Evolutionary conservation across 1,139 yeast species (phyloP), one percentile per base, ranked within the genome.

Genomic region (Pichia sp.): DNA sequence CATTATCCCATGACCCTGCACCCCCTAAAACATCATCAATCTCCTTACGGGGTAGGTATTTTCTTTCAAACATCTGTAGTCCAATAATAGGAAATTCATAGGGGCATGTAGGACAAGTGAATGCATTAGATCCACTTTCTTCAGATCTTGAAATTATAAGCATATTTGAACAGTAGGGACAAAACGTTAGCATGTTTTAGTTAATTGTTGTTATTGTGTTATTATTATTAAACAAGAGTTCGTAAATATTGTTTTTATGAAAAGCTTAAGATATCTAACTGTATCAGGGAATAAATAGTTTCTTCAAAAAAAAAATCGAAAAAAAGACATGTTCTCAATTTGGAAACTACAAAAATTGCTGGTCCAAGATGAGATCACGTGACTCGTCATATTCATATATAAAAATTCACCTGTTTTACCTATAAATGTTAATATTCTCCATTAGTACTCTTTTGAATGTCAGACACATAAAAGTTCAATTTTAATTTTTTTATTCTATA

Each of bases 1-100:
- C 98, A 63, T 92, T 90, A 65, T 92, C 98, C 98, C 98, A 92
- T 3, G 97, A 95, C 26, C 96, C 97, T 56, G 83, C 94, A 39
- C 96, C 96, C 51, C 99, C 98, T 26, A 92, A 74, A 12, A 92
- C 96, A 69, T 92, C 98, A 66, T 92, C 99, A 4, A 92, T 94
- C 58, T 88, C 86, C 62, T 92, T 92, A 63, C 96, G 74, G 36
- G 86, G 85, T 62, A 92, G 74, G 52, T 76, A 76, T 63, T 85
- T 88, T 51, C 97, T 74, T 64, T 90, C 97, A 66, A 73, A 92
- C 69, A 92, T 80, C 61, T 84, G 90, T 48, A 86, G 73, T 13
- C 92, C 95, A 42, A 76, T 76, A 47, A 92, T 87, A 43, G 89
- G 87, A 65, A 89, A 92, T 61, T 87, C 94, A 60, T 92, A 92